phyloP scores from a whole-genome alignment of 345 rosid genomes.

The Eucalyptus virginea region DNA sequence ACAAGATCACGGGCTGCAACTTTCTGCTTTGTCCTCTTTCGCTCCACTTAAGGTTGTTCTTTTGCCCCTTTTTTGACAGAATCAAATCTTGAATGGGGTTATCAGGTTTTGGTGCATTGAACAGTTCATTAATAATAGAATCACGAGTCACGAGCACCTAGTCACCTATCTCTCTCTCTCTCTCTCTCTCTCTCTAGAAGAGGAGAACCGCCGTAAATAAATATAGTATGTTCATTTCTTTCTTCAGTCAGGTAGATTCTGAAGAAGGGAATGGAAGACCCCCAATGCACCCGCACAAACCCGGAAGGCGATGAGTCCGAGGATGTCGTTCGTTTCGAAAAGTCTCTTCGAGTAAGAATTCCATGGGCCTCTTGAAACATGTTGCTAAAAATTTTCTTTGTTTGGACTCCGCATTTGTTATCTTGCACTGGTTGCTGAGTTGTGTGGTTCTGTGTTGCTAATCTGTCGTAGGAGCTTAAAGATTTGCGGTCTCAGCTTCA shows the following conservation, averaged over 20 bases:
- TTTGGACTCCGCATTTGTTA: not conserved
- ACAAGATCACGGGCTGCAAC: constrained; percentile 36
- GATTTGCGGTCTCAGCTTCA: constrained; percentile 64
- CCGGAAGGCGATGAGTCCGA: constrained; percentile 10
- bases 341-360: constrained; percentile 38
- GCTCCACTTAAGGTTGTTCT: not conserved
- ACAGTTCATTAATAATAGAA: not conserved
- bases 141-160: constrained; percentile 1
- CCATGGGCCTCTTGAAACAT: not conserved
- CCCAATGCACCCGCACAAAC: not conserved
- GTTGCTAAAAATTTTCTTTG: not conserved
- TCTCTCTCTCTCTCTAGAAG: not conserved
- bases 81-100: not conserved
- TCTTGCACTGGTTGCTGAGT: not conserved
- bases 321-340: constrained; percentile 21
- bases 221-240: not conserved
- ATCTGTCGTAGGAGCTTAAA: constrained; percentile 39
- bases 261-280: constrained; percentile 1
- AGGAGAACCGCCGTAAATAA: not conserved
- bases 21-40: constrained; percentile 16
- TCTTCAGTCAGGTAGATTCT: not conserved
- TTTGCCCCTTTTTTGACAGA: not conserved
- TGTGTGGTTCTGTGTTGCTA: not conserved
- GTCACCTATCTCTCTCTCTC: not conserved
- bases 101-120: not conserved